Percentiles rank a stretch among this genome's conserved stretches.
phyloP scores from a whole-genome alignment of 2,329 filamentous ascomycete genomes.

The Beauveria medogensis region DNA sequence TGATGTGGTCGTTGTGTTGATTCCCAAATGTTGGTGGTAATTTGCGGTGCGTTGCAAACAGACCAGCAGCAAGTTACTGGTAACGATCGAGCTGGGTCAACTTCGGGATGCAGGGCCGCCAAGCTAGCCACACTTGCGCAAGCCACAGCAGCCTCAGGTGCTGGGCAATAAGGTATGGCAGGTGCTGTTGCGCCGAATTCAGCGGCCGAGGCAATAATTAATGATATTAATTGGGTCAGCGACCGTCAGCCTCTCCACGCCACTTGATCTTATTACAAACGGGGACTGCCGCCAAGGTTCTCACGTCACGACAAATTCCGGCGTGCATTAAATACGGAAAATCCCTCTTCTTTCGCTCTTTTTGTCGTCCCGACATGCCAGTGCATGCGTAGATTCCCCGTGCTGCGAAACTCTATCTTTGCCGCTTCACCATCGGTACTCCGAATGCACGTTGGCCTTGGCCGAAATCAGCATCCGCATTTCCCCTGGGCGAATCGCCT shows the following conservation, averaged over 20 bases:
- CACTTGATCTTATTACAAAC: background rate
- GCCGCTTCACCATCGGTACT: background rate
- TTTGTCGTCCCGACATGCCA: background rate
- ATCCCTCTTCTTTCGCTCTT: background rate
- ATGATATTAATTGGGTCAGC: background rate
- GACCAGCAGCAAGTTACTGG: background rate
- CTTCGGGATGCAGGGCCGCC: background rate
- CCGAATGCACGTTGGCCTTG: too few species aligned
- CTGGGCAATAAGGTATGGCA: background rate
- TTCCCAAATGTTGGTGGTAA: background rate
- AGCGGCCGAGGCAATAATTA: background rate
- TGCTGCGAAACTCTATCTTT: background rate
- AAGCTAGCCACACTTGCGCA: background rate
- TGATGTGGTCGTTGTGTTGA: background rate
- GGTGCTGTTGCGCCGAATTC: background rate
- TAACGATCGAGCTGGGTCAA: background rate
- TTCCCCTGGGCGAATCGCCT: background rate
- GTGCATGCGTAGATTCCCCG: too few species aligned
- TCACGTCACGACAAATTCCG: slow-evolving; percentile 7
- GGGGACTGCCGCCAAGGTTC: slow-evolving; percentile 9
- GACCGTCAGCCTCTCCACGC: background rate
- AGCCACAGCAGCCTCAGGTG: background rate
- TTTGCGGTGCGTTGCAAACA: background rate
- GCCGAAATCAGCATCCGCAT: background rate
- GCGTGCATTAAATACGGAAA: background rate